Base-by-base conservation (phyloP, 176 grass and related monocot genomes). In the Guadua angustifolia region DNA sequence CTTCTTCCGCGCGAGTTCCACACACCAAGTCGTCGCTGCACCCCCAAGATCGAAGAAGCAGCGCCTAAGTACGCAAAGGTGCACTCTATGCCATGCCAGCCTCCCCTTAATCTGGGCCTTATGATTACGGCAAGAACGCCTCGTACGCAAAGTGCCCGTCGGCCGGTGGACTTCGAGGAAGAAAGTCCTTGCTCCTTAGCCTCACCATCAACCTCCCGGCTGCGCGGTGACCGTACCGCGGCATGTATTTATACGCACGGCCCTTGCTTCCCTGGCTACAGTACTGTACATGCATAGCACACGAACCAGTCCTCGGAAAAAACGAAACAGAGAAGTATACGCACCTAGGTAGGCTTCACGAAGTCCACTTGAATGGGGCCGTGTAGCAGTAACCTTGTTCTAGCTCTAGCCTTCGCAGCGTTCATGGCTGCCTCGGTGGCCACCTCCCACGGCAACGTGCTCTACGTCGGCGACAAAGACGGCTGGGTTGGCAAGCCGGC, bases 381-480 rank as follows among this genome's bases (percentile, higher is more conserved):
- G 1, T 29, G 57, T 1, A 25, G 19, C 38, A 24, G 12, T 2
- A 40, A 5, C 8, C n/a, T 75, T 52, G 71, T 21, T 75, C 45
- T 53, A 19, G 46, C 46, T 1, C 5, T 75, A 15, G 71, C 18
- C 43, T 66, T 82, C 3, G 29, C 36, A 6, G 62, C 44, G 43
- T 11, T 71, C 9, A 18, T 84, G 14, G 21, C 25, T 19, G 50
- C 26, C 4, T 79, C 88, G 12, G 43, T 71, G 73, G 39, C 22
- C 38, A 79, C 24, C 4, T 72, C 80, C n/a, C n/a, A 24, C 32
- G 82, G 66, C 74, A 38, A 81, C 25, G 66, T 75, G 26, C 90
- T 94, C 73, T 78, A 81, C 49, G 85, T 85, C 21, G 87, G 85
- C 15, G 87, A 88, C 69, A 73, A 69, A 43, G 84, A 86, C 17